Percentiles rank a stretch among this genome's conserved stretches.
phyloP scores from a whole-genome alignment of 768 basidiomycete species.

The Termitomyces sp. region DNA sequence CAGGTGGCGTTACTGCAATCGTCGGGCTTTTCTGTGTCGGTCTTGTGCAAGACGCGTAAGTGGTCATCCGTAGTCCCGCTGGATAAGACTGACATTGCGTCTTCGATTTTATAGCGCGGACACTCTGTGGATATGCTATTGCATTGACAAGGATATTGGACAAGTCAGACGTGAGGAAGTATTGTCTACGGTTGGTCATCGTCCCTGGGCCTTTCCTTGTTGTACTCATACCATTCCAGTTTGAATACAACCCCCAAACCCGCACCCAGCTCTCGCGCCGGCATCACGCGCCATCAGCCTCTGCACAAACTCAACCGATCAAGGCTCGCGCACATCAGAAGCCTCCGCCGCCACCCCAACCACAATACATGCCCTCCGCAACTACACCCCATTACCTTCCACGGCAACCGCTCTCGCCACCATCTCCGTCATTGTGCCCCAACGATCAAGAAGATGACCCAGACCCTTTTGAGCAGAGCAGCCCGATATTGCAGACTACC shows the following conservation, averaged over 20 bases:
- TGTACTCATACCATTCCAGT: slow-evolving; percentile 16
- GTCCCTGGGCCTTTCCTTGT: background rate
- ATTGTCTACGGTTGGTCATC: slow-evolving; percentile 28
- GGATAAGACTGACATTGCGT: background rate
- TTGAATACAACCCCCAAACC: slow-evolving; percentile 25
- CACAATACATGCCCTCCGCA: slow-evolving; percentile 18
- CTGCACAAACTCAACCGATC: slow-evolving; percentile 5
- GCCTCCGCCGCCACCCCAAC: slow-evolving; percentile 9
- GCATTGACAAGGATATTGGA: slow-evolving; percentile 41
- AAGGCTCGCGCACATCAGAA: background rate
- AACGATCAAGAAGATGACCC: slow-evolving; percentile 29
- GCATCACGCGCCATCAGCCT: slow-evolving; percentile 2
- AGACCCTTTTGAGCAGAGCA: slow-evolving; percentile 37
- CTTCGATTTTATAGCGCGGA: slow-evolving; percentile 29
- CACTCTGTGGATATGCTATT: slow-evolving; percentile 43
- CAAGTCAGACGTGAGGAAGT: slow-evolving; percentile 36
- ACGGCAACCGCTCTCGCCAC: slow-evolving; percentile 21
- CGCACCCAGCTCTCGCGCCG: slow-evolving; percentile 8
- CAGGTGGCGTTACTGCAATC: slow-evolving; percentile 74
- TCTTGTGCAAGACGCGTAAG: slow-evolving; percentile 64
- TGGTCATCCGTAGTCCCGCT: background rate
- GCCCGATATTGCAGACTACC: slow-evolving; percentile 4
- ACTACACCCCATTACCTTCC: slow-evolving; percentile 20
- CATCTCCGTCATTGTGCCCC: slow-evolving; percentile 11
- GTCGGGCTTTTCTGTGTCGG: slow-evolving; percentile 83